Conservation (phyloP, 805 yeast genomes). For the Teunomyces funiuensis region DNA sequence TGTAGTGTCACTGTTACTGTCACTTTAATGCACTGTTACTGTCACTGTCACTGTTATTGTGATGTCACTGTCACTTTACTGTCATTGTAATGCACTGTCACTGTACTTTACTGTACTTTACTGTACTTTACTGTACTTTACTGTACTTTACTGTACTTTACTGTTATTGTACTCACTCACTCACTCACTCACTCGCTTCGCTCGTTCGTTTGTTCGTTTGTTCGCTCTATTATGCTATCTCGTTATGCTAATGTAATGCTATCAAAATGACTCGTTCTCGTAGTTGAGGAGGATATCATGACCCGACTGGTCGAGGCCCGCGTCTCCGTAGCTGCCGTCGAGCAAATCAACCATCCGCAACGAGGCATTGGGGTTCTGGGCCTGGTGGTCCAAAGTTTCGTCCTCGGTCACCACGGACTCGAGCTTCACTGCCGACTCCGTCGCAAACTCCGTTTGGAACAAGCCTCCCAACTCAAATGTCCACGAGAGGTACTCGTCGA, state of each 20-base stretch:
- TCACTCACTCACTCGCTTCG: too few species aligned
- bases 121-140: too few species aligned
- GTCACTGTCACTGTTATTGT: too few species aligned
- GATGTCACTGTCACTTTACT: too few species aligned
- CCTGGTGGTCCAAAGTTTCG: background rate
- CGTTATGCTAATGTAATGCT: background rate
- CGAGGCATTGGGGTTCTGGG: slow-evolving; percentile 5
- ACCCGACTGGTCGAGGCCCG: background rate
- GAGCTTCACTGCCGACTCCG: background rate
- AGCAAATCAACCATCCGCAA: slow-evolving; percentile 17
- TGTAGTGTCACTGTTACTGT: too few species aligned
- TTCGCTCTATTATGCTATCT: too few species aligned
- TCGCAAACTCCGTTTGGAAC: slow-evolving; percentile 30
- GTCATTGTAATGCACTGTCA: too few species aligned
- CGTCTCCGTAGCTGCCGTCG: background rate
- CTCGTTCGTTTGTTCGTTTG: too few species aligned
- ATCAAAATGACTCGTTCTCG: background rate
- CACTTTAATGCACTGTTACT: too few species aligned
- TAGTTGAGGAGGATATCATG: background rate
- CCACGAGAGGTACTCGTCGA: slow-evolving; percentile 71
- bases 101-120: too few species aligned
- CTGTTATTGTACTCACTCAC: too few species aligned
- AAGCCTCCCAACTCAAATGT: slow-evolving; percentile 63
- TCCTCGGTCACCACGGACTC: background rate
- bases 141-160: too few species aligned